Base-by-base conservation (phyloP, 2,329 filamentous ascomycete genomes). In the Phyllosticta paracitricarpa region DNA sequence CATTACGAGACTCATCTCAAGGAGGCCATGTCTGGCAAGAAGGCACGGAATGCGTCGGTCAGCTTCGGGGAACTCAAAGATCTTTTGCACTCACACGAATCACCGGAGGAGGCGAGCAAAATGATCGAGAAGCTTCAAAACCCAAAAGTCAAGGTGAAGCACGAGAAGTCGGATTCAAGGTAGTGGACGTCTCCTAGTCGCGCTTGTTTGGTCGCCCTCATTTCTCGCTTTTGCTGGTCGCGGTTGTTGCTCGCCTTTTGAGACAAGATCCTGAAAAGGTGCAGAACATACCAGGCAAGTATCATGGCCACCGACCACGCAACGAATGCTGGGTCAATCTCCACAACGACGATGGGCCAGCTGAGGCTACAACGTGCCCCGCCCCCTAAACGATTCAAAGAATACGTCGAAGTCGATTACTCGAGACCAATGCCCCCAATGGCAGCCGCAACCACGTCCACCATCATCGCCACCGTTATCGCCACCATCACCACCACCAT, bases 1-100 rank as follows among this genome's bases (percentile, higher is more conserved):
- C 72, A 74, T 61, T 66, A 68, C 54, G 66, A 63, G 51, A 72
- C 71, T 6, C 71, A 73, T 70, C 25, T 62, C 55, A 53, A 64
- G 63, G 19, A 67, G 68, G 19, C 68, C 67, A 22, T 68, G 69
- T 62, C 71, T 68, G 56, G 65, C 64, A 25, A 69, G 70, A 24
- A 65, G 69, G 28, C 71, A 28, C 48, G 58, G 17, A 69, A 68
- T 61, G 61, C 65, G 9, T 63, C 68, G 2, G 64, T 71, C 25
- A 26, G 54, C 1, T 67, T 70, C 55, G 66, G 71, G 4, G 64
- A 69, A 24, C 65, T 65, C 26, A 64, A 63, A 26, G 53, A 25
- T 12, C 58, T 60, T 14, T 28, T 63, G 51, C 53, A 53, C 30
- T 19, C 30, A 10, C 55, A 57, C 7, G 60, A 59, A 22, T 30